Evolutionary conservation across 306 rosid genomes (phyloP), one percentile per base, ranked within the genome.

Genomic region (Rosa multiflora): DNA sequence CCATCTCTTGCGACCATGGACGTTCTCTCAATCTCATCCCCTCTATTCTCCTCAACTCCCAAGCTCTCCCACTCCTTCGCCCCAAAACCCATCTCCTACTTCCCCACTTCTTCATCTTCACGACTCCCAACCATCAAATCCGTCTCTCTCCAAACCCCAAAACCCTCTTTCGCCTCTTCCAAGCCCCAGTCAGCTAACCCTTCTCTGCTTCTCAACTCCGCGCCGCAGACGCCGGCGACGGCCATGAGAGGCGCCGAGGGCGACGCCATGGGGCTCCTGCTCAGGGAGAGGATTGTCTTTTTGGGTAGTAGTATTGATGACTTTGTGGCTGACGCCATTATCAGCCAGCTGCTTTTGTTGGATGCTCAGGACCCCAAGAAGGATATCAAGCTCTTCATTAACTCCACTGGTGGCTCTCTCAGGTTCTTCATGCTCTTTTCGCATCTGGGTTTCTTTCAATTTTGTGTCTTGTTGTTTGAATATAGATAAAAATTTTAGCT

Each of bases 271-370:
- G 98, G 98, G 8, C 73, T 95, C 26, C 80, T 95, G 87, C 85
- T 95, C 64, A 87, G 90, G 85, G 99, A 95, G 84, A 93, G 99
- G 84, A 93, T 95, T 64, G 98, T 95, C 35, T 95, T 95, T 83
- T 84, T 95, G 80, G 99, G 99, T 2, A 88, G 76, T 76, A 68
- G 72, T 75, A 89, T 95, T 29, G 98, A 95, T 73, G 99, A 95
- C 69, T 89, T 95, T 58, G 94, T 95, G 77, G 98, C 98, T 23
- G 99, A 95, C 81, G 87, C 97, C 37, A 88, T 95, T 75, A 83
- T 90, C 64, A 90, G 98, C 71, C 99, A 95, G 86, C 82, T 95
- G 83, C 74, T 95, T 73, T 87, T 95, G 29, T 84, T 95, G 86
- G 99, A 95, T 79, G 99, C 94, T 2, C 90, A 90, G 76, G 96